Base-by-base conservation (phyloP, 768 basidiomycete species). In the Trametes cinnabarina region DNA sequence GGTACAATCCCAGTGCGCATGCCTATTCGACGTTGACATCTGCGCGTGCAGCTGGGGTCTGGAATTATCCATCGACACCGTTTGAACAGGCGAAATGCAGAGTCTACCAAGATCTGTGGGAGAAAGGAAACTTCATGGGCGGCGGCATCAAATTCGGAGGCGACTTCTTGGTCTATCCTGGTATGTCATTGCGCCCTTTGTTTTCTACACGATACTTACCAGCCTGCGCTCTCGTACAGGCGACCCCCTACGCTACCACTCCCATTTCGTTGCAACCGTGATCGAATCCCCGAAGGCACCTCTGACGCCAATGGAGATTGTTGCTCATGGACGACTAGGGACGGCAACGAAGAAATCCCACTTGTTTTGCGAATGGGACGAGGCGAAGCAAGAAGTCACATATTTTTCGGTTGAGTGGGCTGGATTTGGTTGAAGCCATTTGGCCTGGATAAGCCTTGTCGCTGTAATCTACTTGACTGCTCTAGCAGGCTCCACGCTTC, bases 301-400 rank as follows among this genome's bases (percentile, higher is more conserved):
- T 2, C 77, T 99, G 49, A 77, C 81, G 47, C 94, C 97, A 4
- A 91, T 96, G 85, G 94, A 98, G 71, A 83, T 99, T 44, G 90
- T 99, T 22, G 95, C 96, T 0, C 94, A 94, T 69, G 97, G 97
- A 17, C 81, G 97, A 32, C 74, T 99, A 32, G 97, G 96, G 1
- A 99, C 97, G 3, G 97, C 91, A 11, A 98, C 97, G 9, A 98
- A 98, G 73, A 99, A 99, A 73, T 85, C 93, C 0, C 95, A 98
- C 70, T 74, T 98, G 28, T 74, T 98, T 3, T 97, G 94, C 65
- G 84, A 87, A 30, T 97, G 90, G 88, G 86, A 96, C 65, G 87
- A 91, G 34, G 79, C 77, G 48, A 83, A 76, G 65, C 77, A 81
- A 40, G 72, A 79, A 60, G 90, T 84, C 2, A 82, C 85, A 0